A percentile compares a stretch with the other conserved stretches of the same genome.
These are phyloP conservation scores for Wickerhamiella brachini DNA, from an alignment of 805 yeast genomes.

Conservation along the genomic window DNA sequence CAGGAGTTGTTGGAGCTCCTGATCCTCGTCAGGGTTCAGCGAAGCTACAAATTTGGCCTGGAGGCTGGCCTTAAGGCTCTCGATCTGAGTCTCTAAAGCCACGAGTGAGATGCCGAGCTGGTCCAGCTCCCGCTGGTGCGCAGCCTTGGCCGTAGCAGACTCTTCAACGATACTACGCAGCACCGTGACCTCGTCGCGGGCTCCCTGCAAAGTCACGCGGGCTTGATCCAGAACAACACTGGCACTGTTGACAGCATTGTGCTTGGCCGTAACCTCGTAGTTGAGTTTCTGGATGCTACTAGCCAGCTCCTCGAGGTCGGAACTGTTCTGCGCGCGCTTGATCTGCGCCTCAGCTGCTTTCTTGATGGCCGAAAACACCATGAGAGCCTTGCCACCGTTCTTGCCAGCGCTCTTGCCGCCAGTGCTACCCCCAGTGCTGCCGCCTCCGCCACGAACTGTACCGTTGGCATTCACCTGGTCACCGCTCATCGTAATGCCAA, in stretches of 20 bases:
- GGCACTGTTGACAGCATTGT: slow-evolving; percentile 48
- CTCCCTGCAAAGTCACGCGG: neutral
- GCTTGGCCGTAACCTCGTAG: slow-evolving; percentile 4
- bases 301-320: slow-evolving; percentile 1
- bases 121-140: neutral
- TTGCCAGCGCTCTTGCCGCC: too few relatives aligned
- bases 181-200: neutral
- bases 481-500: slow-evolving; percentile 83
- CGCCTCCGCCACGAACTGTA: slow-evolving; percentile 89
- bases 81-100: neutral
- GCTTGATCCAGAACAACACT: slow-evolving; percentile 32
- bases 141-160: neutral
- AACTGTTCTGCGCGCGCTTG: neutral
- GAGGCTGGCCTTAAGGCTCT: neutral
- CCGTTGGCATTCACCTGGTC: slow-evolving; percentile 79
- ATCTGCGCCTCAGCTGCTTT: neutral
- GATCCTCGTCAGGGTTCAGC: slow-evolving; percentile 2
- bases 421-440: slow-evolving; percentile 24
- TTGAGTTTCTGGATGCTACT: neutral
- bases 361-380: neutral
- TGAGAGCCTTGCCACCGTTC: neutral
- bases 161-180: neutral
- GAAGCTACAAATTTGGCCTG: neutral
- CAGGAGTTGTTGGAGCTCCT: neutral
- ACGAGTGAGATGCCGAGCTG: neutral